Evolutionary conservation across 108 stramenopile species (phyloP), one percentile per base, ranked within the genome.

Genomic region (Cyclostephanos invisitatus): DNA sequence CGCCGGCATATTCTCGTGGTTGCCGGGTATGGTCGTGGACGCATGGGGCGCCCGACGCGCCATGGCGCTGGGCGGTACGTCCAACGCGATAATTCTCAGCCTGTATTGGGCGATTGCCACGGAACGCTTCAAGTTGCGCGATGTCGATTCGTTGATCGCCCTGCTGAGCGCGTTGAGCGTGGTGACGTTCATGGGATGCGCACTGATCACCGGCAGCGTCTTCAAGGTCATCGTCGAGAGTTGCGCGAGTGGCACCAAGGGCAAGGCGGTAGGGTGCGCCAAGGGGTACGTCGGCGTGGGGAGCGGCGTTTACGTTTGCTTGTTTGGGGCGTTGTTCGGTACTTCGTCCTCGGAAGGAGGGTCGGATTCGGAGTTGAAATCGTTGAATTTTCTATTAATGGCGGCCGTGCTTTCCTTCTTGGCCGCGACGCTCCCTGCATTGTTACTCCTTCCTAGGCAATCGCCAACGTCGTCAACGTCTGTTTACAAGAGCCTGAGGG

Each of bases 271-370:
- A 20, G 93, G 93, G 22, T 80, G 87, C 67, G 93, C 93, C 64
- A 94, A 94, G 80, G 93, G 90, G 18, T 94, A 89, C 68, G 93
- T 94, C 2, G 93, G 93, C 17, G 69, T 94, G 29, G 93, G 93
- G 6, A 72, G 69, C 44, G 88, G 84, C 17, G 84, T 75, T 0
- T 89, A 86, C 67, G 85, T 79, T 7, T 78, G 75, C 49, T 50
- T 91, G 14, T 94, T 91, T 67, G 69, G 86, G 51, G 63, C 88
- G 14, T 72, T 91, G 29, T 83, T 85, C 29, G 32, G 65, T 28
- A 64, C 62, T 15, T 46, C 44, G 14, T 46, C 12, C 44, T 3
- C 11, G 44, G 14, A 3, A 15, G 44, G 44, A 46, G 44, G 44
- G 44, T 46, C 44, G 44, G 44, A 40, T 49, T 72, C 67, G 47